Evolutionary conservation across 371 early-diverging fungal genomes (phyloP).

Genomic region (Aphelidium insulamus): DNA sequence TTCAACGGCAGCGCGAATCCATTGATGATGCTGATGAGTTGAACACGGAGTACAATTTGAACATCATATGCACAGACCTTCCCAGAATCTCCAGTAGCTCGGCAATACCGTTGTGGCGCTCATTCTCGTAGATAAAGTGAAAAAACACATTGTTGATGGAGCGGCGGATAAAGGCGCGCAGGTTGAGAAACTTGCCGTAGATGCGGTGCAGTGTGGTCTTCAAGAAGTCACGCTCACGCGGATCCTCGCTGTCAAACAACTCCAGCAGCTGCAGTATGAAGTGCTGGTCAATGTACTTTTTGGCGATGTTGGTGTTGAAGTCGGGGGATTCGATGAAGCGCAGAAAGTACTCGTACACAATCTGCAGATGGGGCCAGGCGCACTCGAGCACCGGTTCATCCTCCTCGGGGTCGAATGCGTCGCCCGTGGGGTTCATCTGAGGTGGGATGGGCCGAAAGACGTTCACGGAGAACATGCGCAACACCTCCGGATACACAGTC

Average conservation of each 20-base stretch:
- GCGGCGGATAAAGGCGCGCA: constrained; percentile 79
- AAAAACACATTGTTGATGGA: constrained; percentile 93
- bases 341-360: constrained; percentile 90
- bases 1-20: constrained; percentile 92
- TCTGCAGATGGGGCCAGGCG: constrained; percentile 92
- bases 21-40: constrained; percentile 68
- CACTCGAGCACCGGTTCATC: constrained; percentile 88
- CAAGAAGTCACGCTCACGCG: constrained; percentile 85
- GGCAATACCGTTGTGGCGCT: constrained; percentile 87
- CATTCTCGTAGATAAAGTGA: constrained; percentile 87
- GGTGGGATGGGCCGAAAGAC: constrained; percentile 86
- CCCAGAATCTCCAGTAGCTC: constrained; percentile 92
- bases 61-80: constrained; percentile 19
- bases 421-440: constrained; percentile 64
- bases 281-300: constrained; percentile 79
- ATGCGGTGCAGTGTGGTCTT: constrained; percentile 91
- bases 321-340: constrained; percentile 89
- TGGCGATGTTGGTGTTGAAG: constrained; percentile 82
- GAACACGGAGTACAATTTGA: neutral
- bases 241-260: constrained; percentile 91
- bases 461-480: constrained; percentile 77
- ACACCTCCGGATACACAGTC: constrained; percentile 60
- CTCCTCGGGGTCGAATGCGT: constrained; percentile 93
- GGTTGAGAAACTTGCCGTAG: constrained; percentile 87
- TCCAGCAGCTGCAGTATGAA: constrained; percentile 78